Conservation (phyloP, 2,329 filamentous ascomycete species). For the Aspergillus puulaauensis region DNA sequence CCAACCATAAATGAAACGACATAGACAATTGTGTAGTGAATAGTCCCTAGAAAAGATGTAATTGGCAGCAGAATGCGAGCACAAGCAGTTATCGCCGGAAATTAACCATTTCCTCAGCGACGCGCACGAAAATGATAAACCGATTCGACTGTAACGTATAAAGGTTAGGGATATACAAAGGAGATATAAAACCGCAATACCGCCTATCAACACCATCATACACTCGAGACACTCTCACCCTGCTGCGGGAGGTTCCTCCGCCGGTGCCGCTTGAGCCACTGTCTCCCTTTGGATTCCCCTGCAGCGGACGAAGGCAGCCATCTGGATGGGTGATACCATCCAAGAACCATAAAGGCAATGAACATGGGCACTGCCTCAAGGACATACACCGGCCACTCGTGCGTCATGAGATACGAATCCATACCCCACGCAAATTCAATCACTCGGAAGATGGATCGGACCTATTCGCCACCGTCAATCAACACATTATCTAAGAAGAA, state of each 20-base stretch:
- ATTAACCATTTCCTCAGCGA: no score
- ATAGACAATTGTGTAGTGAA: no score
- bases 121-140: no score
- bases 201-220: no score
- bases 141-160: no score
- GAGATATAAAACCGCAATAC: no score
- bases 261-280: not conserved
- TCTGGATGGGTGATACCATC: conserved; percentile 49
- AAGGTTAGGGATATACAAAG: no score
- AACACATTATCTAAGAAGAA: not conserved
- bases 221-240: not conserved
- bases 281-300: not conserved
- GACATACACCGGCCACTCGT: conserved; percentile 56
- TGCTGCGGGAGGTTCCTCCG: not conserved
- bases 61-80: no score
- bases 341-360: conserved; percentile 50
- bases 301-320: conserved; percentile 30
- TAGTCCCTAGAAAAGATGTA: no score
- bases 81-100: no score
- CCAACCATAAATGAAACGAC: no score
- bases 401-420: conserved; percentile 50
- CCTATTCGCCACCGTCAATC: conserved; percentile 21
- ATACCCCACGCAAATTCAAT: conserved; percentile 54
- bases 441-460: conserved; percentile 55
- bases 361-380: conserved; percentile 51